Evolutionary conservation across 1,284 basidiomycete species (phyloP).

Genomic region (Stereum hirsutum): DNA sequence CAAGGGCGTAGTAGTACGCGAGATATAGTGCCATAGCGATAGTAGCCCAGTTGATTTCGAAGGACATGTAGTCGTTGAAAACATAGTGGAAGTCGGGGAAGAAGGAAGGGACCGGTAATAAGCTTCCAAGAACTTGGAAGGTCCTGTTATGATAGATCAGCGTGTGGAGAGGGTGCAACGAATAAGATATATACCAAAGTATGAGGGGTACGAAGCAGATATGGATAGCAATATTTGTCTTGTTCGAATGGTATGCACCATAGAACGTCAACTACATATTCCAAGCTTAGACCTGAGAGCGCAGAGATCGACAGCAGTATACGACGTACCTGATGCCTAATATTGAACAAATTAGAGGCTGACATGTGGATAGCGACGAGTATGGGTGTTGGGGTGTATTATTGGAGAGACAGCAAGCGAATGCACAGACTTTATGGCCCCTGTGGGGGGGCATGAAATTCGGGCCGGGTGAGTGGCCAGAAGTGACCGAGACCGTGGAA

Average conservation of each 20-base stretch:
- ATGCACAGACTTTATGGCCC: too few species aligned
- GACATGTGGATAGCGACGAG: conserved; percentile 25
- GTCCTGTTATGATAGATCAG: too few species aligned
- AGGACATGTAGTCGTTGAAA: conserved; percentile 55
- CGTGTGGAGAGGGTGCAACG: neutral
- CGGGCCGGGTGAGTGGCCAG: too few species aligned
- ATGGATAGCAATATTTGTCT: conserved; percentile 74
- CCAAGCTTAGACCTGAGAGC: neutral
- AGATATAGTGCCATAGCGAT: conserved; percentile 49
- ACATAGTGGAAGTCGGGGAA: conserved; percentile 43
- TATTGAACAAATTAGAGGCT: conserved; percentile 35
- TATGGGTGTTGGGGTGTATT: too few species aligned
- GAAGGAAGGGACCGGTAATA: conserved; percentile 43
- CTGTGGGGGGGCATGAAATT: too few species aligned
- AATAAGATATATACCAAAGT: conserved; percentile 47
- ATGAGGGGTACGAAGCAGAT: conserved; percentile 76
- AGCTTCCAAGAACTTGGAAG: conserved; percentile 44
- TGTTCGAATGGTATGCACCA: conserved; percentile 81
- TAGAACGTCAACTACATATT: conserved; percentile 70
- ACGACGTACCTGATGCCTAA: conserved; percentile 44
- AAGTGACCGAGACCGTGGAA: too few species aligned
- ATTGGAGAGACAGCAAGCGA: too few species aligned
- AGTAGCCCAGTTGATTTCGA: conserved; percentile 60
- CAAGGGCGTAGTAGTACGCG: conserved; percentile 68
- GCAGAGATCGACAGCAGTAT: neutral